Evolutionary conservation across 805 yeast species (phyloP).

Genomic region (Gaillardinia entomophila): DNA sequence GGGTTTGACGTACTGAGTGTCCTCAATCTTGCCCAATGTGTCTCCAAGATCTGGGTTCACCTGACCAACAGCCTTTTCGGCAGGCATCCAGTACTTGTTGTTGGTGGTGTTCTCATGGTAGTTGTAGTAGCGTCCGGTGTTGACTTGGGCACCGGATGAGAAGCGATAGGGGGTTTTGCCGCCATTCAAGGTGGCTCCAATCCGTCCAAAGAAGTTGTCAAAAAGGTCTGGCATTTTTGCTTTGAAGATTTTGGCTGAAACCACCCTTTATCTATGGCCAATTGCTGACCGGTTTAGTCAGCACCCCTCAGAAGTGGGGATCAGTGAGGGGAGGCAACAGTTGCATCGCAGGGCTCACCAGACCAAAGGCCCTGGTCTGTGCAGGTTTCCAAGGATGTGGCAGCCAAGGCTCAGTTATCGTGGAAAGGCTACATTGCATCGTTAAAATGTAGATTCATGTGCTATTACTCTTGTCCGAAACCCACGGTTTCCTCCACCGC

Average conservation of each 20-base stretch:
- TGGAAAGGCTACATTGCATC: too few species aligned
- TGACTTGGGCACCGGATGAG: constrained; percentile 27
- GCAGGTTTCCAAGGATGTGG: too few species aligned
- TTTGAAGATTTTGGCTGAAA: too few species aligned
- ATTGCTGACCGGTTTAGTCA: too few species aligned
- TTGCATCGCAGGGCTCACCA: too few species aligned
- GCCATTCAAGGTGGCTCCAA: constrained; percentile 25
- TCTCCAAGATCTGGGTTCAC: constrained; percentile 4
- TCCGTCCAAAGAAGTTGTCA: constrained; percentile 31
- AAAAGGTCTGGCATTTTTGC: constrained; percentile 29
- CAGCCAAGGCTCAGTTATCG: too few species aligned
- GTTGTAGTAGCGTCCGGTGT: constrained; percentile 31
- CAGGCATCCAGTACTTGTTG: constrained; percentile 35
- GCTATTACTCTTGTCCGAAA: constrained; percentile 86
- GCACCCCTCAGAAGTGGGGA: too few species aligned
- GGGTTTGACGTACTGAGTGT: constrained; percentile 1
- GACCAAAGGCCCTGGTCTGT: too few species aligned
- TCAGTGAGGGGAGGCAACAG: too few species aligned
- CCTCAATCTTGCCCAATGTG: constrained; percentile 2
- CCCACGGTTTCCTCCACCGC: constrained; percentile 99
- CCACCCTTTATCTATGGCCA: not conserved
- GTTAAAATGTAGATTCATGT: too few species aligned
- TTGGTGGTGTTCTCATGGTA: constrained; percentile 31
- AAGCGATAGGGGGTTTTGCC: constrained; percentile 29
- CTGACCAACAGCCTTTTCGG: constrained; percentile 11